A percentile compares a stretch with the other conserved stretches of the same genome.
phyloP scores from a whole-genome alignment of 2,329 filamentous ascomycete species.

The Penicillium janthinellum region DNA sequence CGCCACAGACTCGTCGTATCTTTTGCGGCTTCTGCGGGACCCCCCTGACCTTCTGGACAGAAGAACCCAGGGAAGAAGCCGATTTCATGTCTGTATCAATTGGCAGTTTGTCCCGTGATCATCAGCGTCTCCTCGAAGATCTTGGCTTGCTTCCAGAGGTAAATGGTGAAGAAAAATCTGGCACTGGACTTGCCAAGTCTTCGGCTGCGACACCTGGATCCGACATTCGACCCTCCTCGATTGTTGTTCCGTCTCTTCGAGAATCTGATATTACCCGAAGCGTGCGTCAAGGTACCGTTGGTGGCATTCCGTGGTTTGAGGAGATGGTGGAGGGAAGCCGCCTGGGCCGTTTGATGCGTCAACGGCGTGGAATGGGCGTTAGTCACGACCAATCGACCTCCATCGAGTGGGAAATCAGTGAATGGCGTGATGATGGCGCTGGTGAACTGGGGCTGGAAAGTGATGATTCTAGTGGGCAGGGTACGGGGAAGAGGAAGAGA shows the following conservation, averaged over 20 bases:
- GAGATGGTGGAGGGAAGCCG: conserved; percentile 74
- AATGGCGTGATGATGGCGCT: conserved; percentile 61
- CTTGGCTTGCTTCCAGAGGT: conserved; percentile 68
- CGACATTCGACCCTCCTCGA: conserved; percentile 15
- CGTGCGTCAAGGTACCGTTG: conserved; percentile 41
- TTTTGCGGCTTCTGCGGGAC: conserved; percentile 95
- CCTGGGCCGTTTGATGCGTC: conserved; percentile 68
- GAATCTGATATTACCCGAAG: conserved; percentile 32
- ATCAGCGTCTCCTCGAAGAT: conserved; percentile 72
- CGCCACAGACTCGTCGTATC: conserved; percentile 65
- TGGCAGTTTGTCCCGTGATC: conserved; percentile 72
- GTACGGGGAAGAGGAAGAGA: conserved; percentile 39
- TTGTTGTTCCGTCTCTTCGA: conserved; percentile 25
- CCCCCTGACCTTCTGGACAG: conserved; percentile 80
- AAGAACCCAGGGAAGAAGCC: conserved; percentile 68
- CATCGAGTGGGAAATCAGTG: conserved; percentile 82
- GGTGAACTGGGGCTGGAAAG: conserved; percentile 23
- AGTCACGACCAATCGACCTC: conserved; percentile 65
- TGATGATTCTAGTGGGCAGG: conserved; percentile 20
- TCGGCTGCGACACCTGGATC: conserved; percentile 17
- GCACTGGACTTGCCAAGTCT: neutral
- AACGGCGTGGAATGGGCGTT: conserved; percentile 58
- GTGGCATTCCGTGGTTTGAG: conserved; percentile 84
- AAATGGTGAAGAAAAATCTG: conserved; percentile 32
- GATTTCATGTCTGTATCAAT: conserved; percentile 80